Evolutionary conservation across 768 basidiomycete species (phyloP).

Genomic region (Lactifluus echinatus): DNA sequence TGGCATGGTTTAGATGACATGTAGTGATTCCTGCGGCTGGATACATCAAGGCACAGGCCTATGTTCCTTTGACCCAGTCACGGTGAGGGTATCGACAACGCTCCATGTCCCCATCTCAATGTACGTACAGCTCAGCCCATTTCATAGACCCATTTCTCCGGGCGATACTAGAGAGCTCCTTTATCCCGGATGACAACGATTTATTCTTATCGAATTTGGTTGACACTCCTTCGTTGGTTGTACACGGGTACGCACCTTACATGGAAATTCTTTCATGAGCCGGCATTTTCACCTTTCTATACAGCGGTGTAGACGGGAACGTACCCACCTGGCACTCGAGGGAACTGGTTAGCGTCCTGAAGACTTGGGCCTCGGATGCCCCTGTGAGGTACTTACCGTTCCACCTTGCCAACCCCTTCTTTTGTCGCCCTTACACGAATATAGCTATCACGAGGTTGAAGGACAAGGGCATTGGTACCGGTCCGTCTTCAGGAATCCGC

Average conservation of each 20-base stretch:
- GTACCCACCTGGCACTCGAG: slow-evolving; percentile 84
- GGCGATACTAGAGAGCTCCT: slow-evolving; percentile 61
- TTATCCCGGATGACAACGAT: slow-evolving; percentile 84
- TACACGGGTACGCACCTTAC: slow-evolving; percentile 58
- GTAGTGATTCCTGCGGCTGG: slow-evolving; percentile 69
- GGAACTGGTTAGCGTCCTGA: slow-evolving; percentile 49
- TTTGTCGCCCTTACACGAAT: background rate
- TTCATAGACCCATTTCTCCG: slow-evolving; percentile 69
- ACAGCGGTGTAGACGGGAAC: slow-evolving; percentile 74
- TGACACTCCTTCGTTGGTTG: slow-evolving; percentile 57
- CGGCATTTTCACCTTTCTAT: background rate
- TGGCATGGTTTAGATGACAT: background rate
- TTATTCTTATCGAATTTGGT: slow-evolving; percentile 73
- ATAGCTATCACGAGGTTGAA: slow-evolving; percentile 54
- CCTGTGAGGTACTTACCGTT: slow-evolving; percentile 41
- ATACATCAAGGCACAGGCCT: slow-evolving; percentile 83
- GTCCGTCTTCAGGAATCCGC: slow-evolving; percentile 43
- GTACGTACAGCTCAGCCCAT: slow-evolving; percentile 47
- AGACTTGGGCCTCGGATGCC: slow-evolving; percentile 45
- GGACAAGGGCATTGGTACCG: slow-evolving; percentile 66
- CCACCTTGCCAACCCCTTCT: background rate
- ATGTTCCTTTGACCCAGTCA: slow-evolving; percentile 65
- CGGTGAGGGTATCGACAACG: slow-evolving; percentile 30
- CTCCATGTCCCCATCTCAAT: background rate
- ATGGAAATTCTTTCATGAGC: background rate